These are phyloP conservation scores for Clonostachys chloroleuca DNA, from an alignment of 2,329 filamentous ascomycete species.

Conservation along the genomic window DNA sequence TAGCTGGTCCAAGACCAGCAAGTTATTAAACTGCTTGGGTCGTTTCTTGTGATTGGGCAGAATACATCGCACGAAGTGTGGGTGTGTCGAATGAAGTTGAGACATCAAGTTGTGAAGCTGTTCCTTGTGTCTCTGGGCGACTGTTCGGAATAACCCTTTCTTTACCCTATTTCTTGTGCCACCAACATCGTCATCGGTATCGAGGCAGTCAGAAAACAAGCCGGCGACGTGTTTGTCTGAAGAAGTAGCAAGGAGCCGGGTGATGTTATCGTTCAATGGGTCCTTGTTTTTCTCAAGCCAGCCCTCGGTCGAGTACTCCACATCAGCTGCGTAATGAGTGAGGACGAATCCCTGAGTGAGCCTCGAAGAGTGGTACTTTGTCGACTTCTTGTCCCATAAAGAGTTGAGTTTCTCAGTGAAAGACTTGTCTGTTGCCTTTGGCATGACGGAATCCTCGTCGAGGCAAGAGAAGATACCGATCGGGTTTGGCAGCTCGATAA, in stretches of 20 bases:
- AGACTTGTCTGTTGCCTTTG: slow-evolving; percentile 92
- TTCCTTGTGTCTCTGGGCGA: slow-evolving; percentile 95
- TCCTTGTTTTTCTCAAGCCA: slow-evolving; percentile 99
- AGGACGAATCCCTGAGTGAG: slow-evolving; percentile 90
- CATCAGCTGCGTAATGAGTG: slow-evolving; percentile 95
- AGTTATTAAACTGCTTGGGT: slow-evolving; percentile 86
- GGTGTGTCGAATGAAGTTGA: slow-evolving; percentile 92
- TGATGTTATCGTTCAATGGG: slow-evolving; percentile 94
- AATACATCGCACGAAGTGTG: slow-evolving; percentile 97
- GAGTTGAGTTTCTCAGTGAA: slow-evolving; percentile 98
- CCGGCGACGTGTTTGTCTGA: slow-evolving; percentile 77
- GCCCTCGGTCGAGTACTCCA: slow-evolving; percentile 90
- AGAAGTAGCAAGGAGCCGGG: slow-evolving; percentile 78
- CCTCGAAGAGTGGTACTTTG: slow-evolving; percentile 86
- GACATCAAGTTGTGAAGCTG: slow-evolving; percentile 95
- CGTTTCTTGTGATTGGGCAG: slow-evolving; percentile 97
- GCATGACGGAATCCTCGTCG: slow-evolving; percentile 98
- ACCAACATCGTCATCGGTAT: slow-evolving; percentile 68
- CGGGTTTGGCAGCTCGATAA: slow-evolving; percentile 93
- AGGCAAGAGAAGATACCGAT: slow-evolving; percentile 99
- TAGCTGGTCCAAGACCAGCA: slow-evolving; percentile 94
- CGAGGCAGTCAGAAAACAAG: slow-evolving; percentile 85
- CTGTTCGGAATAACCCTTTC: slow-evolving; percentile 94
- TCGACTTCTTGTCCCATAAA: slow-evolving; percentile 92
- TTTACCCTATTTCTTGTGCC: slow-evolving; percentile 79